These are phyloP conservation scores for Euphorbia tirucalli DNA, from an alignment of 345 rosid species.

Conservation along the genomic window DNA sequence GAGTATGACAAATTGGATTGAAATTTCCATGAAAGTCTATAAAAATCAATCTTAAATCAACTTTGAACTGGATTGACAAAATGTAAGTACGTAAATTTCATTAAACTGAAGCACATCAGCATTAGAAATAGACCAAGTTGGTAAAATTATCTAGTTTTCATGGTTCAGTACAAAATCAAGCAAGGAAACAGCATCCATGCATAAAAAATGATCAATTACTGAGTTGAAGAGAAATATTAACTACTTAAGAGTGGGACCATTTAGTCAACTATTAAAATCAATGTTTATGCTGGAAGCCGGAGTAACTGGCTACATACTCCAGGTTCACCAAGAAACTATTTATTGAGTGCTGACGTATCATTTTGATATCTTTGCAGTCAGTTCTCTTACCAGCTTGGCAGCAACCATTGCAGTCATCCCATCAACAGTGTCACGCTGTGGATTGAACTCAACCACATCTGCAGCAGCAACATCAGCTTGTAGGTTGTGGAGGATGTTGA, in stretches of 20 bases:
- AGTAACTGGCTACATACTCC: background rate
- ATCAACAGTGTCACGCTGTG: conserved; percentile 96
- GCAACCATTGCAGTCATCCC: conserved; percentile 99
- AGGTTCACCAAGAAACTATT: background rate
- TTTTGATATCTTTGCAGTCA: conserved; percentile 85
- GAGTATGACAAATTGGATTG: background rate
- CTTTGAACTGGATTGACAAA: background rate
- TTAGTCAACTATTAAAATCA: too few species aligned
- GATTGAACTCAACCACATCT: conserved; percentile 95
- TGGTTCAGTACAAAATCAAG: background rate
- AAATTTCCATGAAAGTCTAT: background rate
- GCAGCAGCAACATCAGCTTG: conserved; percentile 85
- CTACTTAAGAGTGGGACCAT: background rate
- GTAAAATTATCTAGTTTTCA: background rate
- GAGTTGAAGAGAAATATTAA: background rate
- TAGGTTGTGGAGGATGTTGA: conserved; percentile 84
- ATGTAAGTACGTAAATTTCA: background rate
- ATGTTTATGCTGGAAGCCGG: background rate
- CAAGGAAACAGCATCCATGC: background rate
- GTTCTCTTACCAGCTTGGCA: conserved; percentile 92
- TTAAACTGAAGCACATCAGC: background rate
- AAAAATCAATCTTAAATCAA: background rate
- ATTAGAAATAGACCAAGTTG: background rate
- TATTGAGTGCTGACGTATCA: conserved; percentile 22
- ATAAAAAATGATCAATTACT: too few species aligned